Conservation (phyloP, 148 eudicot species). For the Amaranthus hypochondriacus region DNA sequence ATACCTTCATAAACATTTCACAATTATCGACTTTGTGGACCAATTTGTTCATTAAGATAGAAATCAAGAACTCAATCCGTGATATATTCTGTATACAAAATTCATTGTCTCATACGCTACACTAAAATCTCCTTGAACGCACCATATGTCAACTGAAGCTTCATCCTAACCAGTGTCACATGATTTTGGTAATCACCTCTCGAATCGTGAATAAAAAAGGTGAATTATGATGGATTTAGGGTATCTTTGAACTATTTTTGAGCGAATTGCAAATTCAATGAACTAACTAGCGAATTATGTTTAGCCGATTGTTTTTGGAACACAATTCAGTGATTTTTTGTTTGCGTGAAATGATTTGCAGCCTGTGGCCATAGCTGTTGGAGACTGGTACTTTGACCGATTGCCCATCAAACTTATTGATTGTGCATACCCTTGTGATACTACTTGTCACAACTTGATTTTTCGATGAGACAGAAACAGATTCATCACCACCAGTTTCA, state of each 20-base stretch:
- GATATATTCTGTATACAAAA: background rate
- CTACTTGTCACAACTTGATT: slow-evolving; percentile 78
- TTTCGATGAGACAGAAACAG: slow-evolving; percentile 37
- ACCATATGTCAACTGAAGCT: background rate
- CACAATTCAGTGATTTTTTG: background rate
- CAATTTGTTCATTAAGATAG: background rate
- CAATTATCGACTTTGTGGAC: slow-evolving; percentile 23
- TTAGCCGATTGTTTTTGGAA: too few relatives aligned
- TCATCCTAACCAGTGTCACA: too few relatives aligned
- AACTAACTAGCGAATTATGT: too few relatives aligned
- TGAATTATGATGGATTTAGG: too few relatives aligned
- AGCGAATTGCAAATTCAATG: too few relatives aligned
- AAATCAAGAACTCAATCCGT: background rate
- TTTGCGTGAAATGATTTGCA: slow-evolving; percentile 6
- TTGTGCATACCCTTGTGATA: slow-evolving; percentile 89
- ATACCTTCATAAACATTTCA: slow-evolving; percentile 16
- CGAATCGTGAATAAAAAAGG: too few relatives aligned
- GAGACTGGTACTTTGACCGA: slow-evolving; percentile 87
- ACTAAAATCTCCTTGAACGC: background rate
- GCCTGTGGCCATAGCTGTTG: slow-evolving; percentile 63
- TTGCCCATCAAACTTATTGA: slow-evolving; percentile 48
- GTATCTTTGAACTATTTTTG: too few relatives aligned
- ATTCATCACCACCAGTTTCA: slow-evolving; percentile 9
- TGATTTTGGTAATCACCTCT: too few relatives aligned
- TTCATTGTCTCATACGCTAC: background rate